Conservation (phyloP, 768 basidiomycete genomes). For the Xanthoconium stramineum region DNA sequence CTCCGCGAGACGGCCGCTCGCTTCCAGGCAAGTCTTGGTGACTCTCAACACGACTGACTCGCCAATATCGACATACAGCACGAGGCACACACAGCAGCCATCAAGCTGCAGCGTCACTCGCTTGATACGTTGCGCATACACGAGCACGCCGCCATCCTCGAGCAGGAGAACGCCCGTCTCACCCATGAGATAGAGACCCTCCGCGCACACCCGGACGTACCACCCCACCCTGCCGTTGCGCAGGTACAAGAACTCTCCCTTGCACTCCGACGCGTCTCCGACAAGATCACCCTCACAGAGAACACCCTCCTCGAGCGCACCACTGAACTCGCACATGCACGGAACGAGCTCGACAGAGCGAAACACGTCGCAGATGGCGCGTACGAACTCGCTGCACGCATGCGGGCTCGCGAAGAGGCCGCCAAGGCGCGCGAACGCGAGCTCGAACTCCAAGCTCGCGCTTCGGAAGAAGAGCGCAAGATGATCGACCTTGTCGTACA, state of each 20-base stretch:
- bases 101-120: conserved; percentile 64
- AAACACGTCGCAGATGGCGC: conserved; percentile 47
- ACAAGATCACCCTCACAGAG: conserved; percentile 66
- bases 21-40: conserved; percentile 41
- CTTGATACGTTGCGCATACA: conserved; percentile 41
- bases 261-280: conserved; percentile 62
- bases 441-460: conserved; percentile 43
- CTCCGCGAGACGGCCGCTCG: conserved; percentile 44
- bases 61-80: conserved; percentile 40
- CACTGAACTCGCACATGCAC: conserved; percentile 41
- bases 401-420: conserved; percentile 55
- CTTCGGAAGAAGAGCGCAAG: conserved; percentile 54
- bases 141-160: conserved; percentile 34
- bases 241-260: conserved; percentile 59
- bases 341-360: conserved; percentile 43
- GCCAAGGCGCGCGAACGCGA: conserved; percentile 46
- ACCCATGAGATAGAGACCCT: conserved; percentile 54
- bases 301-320: conserved; percentile 47
- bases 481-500: conserved; percentile 63
- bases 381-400: conserved; percentile 51
- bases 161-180: conserved; percentile 57
- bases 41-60: background rate
- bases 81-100: conserved; percentile 62
- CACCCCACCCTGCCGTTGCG: conserved; percentile 35
- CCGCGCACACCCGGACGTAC: conserved; percentile 49